phyloP scores from a whole-genome alignment of 2,329 filamentous ascomycete species.

The Fusarium scirpi region DNA sequence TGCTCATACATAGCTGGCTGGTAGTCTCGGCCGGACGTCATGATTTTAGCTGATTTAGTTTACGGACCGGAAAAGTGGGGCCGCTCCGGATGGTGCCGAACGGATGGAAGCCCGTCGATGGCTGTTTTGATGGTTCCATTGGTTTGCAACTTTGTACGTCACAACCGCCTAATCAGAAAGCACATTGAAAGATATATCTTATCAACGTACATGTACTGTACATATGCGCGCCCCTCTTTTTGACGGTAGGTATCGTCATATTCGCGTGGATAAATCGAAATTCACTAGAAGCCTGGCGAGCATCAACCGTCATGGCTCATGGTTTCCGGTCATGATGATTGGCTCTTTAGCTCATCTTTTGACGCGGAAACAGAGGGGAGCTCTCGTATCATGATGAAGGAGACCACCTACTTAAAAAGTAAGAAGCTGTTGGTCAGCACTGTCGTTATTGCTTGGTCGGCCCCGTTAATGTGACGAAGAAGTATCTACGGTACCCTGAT shows the following conservation, averaged over 20 bases:
- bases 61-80: slow-evolving; percentile 31
- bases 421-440: slow-evolving; percentile 3
- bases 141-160: slow-evolving; percentile 13
- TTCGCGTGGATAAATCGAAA: slow-evolving; percentile 12
- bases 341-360: not conserved
- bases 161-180: slow-evolving; percentile 8
- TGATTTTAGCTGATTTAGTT: not conserved
- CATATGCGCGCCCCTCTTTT: slow-evolving; percentile 14
- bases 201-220: not conserved
- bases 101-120: not conserved
- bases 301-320: slow-evolving; percentile 14
- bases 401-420: not conserved
- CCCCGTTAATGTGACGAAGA: slow-evolving; percentile 39
- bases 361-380: not conserved
- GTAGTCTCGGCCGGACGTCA: slow-evolving; percentile 5
- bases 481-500: slow-evolving; percentile 13
- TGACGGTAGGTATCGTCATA: slow-evolving; percentile 7
- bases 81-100: slow-evolving; percentile 28
- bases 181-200: not conserved
- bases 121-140: slow-evolving; percentile 1
- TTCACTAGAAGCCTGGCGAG: not conserved
- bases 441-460: no score
- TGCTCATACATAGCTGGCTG: not conserved
- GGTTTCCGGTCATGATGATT: slow-evolving; percentile 13
- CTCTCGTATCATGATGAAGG: not conserved